Evolutionary conservation across 1,284 basidiomycete species (phyloP).

Genomic region (Tilletia walkeri): DNA sequence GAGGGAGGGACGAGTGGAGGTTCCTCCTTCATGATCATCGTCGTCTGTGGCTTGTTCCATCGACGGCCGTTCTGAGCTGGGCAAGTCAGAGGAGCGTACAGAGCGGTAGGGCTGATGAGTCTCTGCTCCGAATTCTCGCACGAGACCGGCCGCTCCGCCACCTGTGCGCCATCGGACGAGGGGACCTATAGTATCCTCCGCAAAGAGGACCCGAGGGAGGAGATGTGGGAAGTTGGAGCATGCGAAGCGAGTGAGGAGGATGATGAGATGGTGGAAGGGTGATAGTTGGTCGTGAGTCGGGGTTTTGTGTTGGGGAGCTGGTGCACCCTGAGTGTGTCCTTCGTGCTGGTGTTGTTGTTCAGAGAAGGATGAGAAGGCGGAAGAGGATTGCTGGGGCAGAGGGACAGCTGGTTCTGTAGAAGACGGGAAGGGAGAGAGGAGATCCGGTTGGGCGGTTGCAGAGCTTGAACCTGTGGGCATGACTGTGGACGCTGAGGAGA

Average conservation of each 20-base stretch:
- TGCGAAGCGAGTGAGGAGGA: constrained; percentile 45
- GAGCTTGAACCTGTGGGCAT: no score
- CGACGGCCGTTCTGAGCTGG: no score
- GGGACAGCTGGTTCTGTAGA: no score
- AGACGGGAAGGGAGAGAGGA: no score
- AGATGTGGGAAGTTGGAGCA: constrained; percentile 50
- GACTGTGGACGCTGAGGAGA: no score
- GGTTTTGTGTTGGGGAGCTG: no score
- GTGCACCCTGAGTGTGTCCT: no score
- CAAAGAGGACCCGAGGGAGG: constrained; percentile 48
- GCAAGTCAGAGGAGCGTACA: no score
- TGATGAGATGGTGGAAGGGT: constrained; percentile 48
- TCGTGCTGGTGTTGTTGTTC: no score
- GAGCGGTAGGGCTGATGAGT: constrained; percentile 18
- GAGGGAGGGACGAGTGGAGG: not conserved
- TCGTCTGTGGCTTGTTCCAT: not conserved
- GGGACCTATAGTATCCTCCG: constrained; percentile 51
- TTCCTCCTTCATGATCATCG: constrained; percentile 13
- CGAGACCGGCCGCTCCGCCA: constrained; percentile 29
- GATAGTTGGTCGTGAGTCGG: constrained; percentile 30
- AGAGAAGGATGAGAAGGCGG: no score
- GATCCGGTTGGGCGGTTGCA: no score
- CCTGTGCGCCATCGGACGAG: constrained; percentile 53
- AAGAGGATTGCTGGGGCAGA: no score
- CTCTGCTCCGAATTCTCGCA: constrained; percentile 19